Evolutionary conservation across 257 asterid genomes (phyloP).

Genomic region (Gentiana macrophylla): DNA sequence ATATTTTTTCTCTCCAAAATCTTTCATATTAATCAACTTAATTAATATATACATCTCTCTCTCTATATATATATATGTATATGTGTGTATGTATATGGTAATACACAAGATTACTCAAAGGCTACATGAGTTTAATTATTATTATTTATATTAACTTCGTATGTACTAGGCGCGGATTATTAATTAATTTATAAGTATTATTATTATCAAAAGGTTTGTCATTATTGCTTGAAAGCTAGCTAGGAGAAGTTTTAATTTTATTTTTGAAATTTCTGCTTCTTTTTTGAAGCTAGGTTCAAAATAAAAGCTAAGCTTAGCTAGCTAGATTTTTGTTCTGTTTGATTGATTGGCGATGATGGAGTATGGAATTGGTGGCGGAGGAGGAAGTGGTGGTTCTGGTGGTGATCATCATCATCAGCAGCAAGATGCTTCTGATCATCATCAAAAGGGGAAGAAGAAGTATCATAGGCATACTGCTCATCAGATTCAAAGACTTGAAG

Average conservation of each 20-base stretch:
- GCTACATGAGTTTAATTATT: neutral
- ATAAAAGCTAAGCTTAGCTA: neutral
- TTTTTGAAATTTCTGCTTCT: no score
- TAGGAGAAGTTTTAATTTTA: neutral
- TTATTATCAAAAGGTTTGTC: neutral
- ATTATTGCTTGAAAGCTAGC: neutral
- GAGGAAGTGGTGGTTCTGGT: conserved; percentile 23
- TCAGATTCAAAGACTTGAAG: conserved; percentile 87
- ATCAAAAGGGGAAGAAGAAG: conserved; percentile 48
- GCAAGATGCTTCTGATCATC: conserved; percentile 41
- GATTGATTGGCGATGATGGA: conserved; percentile 34
- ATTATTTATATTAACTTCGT: no score
- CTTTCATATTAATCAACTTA: neutral
- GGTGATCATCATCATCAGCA: conserved; percentile 37
- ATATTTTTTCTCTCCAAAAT: neutral
- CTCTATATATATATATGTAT: conserved; percentile 2
- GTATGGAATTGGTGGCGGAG: conserved; percentile 47
- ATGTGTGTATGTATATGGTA: neutral
- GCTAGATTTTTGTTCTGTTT: neutral
- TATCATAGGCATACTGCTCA: conserved; percentile 94
- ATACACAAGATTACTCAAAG: neutral
- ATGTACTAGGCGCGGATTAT: no score
- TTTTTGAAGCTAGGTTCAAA: no score
- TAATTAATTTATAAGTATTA: no score
- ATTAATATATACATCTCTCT: neutral